These are phyloP conservation scores for Quercus mongolica DNA, from an alignment of 306 rosid genomes.

Conservation along the genomic window DNA sequence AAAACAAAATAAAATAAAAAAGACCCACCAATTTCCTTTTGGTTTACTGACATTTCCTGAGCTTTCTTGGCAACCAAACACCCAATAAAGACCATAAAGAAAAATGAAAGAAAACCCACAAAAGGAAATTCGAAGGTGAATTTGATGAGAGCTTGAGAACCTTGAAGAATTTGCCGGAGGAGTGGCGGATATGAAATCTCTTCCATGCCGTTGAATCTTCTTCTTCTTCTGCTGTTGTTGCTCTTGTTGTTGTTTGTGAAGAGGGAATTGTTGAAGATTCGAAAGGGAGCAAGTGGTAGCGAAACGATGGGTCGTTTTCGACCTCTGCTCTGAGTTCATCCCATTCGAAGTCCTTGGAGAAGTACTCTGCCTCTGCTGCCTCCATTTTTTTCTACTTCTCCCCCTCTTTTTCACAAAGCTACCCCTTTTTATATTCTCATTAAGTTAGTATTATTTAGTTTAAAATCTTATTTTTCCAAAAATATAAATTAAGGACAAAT, in stretches of 20 bases:
- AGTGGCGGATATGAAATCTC: constrained; percentile 76
- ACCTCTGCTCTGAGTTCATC: constrained; percentile 57
- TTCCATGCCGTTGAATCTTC: constrained; percentile 70
- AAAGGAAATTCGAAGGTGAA: too few species aligned
- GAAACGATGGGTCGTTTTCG: constrained; percentile 50
- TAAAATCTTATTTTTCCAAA: too few species aligned
- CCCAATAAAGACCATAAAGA: neutral
- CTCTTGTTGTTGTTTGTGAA: neutral
- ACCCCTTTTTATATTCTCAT: too few species aligned
- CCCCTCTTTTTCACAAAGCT: neutral
- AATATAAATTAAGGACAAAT: too few species aligned
- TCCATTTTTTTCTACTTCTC: neutral
- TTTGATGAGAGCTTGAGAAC: constrained; percentile 15
- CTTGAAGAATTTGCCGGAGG: constrained; percentile 94
- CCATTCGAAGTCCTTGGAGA: constrained; percentile 81
- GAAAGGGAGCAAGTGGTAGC: constrained; percentile 57
- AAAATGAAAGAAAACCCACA: too few species aligned
- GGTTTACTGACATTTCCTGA: neutral
- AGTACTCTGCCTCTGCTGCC: constrained; percentile 51
- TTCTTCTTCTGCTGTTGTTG: neutral
- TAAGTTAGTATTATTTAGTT: too few species aligned
- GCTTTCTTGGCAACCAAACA: neutral
- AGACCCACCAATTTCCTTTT: neutral
- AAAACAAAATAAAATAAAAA: too few species aligned
- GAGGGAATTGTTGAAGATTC: constrained; percentile 10